Percentiles rank a stretch among this genome's conserved stretches.
phyloP scores from a whole-genome alignment of 2,329 filamentous ascomycete genomes.

The Tolypocladium guangdongense region DNA sequence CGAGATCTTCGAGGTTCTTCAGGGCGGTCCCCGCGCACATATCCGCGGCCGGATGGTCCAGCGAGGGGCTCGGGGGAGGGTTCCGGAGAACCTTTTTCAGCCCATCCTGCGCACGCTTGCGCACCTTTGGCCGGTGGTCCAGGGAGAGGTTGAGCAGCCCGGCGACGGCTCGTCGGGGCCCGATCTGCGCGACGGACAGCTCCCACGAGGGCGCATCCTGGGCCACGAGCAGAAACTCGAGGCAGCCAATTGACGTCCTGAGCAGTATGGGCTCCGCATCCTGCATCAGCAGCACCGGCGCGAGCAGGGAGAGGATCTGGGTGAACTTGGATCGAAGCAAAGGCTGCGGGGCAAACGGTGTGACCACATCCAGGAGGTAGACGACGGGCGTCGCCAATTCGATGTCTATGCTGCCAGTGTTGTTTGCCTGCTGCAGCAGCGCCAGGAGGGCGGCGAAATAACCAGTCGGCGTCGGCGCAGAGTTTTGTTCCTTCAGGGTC shows the following conservation, averaged over 20 bases:
- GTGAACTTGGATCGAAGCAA: conserved; percentile 92
- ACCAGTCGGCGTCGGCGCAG: conserved; percentile 71
- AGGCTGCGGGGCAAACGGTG: conserved; percentile 70
- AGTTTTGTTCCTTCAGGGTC: conserved; percentile 79
- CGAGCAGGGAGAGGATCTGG: conserved; percentile 79
- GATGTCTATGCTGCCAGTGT: conserved; percentile 60
- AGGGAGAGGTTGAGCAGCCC: conserved; percentile 76
- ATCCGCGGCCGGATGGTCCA: conserved; percentile 90
- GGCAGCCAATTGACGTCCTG: conserved; percentile 78
- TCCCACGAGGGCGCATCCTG: conserved; percentile 87
- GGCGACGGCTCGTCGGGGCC: conserved; percentile 77
- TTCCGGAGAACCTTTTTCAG: conserved; percentile 71
- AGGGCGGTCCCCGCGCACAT: conserved; percentile 92
- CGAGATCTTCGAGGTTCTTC: conserved; percentile 66
- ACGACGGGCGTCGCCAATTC: conserved; percentile 79
- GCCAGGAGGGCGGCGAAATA: conserved; percentile 95
- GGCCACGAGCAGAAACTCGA: conserved; percentile 82
- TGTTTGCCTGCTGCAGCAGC: conserved; percentile 68
- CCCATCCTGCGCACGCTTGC: conserved; percentile 86
- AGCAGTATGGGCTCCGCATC: conserved; percentile 83
- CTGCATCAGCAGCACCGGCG: conserved; percentile 66
- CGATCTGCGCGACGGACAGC: conserved; percentile 68
- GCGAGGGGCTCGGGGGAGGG: conserved; percentile 78
- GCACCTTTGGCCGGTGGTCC: conserved; percentile 83
- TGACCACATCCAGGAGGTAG: conserved; percentile 90